Evolutionary conservation across 768 basidiomycete species (phyloP).

Genomic region (Leucocoprinus birnbaumii): DNA sequence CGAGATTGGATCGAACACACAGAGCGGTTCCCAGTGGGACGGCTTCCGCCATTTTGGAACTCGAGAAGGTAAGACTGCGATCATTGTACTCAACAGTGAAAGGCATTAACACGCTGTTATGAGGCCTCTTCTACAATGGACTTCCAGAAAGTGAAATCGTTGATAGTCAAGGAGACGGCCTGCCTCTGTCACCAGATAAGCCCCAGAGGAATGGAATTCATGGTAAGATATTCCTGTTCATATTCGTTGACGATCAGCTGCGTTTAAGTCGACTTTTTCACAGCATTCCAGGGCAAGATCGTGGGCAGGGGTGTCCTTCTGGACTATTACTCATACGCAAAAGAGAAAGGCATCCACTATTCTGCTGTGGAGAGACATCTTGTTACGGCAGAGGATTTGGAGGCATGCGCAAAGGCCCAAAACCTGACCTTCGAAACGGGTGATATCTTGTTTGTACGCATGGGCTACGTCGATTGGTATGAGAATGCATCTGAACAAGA

Average conservation of each 20-base stretch:
- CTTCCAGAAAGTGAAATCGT: conserved; percentile 18
- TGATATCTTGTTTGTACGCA: conserved; percentile 23
- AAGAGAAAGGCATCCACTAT: conserved; percentile 16
- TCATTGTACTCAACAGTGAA: not conserved
- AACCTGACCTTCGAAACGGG: conserved; percentile 19
- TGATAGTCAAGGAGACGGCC: conserved; percentile 13
- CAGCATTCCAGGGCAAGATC: conserved; percentile 24
- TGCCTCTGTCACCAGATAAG: conserved; percentile 14
- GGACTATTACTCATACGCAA: conserved; percentile 20
- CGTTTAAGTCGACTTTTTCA: not conserved
- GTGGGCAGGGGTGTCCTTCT: conserved; percentile 23
- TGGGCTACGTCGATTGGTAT: conserved; percentile 21
- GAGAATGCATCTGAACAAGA: conserved; percentile 20
- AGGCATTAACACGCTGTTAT: not conserved
- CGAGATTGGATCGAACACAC: conserved; percentile 21
- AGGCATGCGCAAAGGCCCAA: conserved; percentile 19
- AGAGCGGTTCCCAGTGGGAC: conserved; percentile 24
- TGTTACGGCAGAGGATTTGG: conserved; percentile 18
- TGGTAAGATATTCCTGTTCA: conserved; percentile 11
- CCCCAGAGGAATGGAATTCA: conserved; percentile 23
- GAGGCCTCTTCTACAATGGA: conserved; percentile 22
- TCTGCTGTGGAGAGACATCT: conserved; percentile 14
- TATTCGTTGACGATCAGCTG: not conserved
- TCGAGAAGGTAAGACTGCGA: not conserved
- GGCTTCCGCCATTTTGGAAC: conserved; percentile 15